Evolutionary conservation across 2,329 filamentous ascomycete genomes (phyloP), one percentile per base, ranked within the genome.

Genomic region (Chalaropsis thielavioides): DNA sequence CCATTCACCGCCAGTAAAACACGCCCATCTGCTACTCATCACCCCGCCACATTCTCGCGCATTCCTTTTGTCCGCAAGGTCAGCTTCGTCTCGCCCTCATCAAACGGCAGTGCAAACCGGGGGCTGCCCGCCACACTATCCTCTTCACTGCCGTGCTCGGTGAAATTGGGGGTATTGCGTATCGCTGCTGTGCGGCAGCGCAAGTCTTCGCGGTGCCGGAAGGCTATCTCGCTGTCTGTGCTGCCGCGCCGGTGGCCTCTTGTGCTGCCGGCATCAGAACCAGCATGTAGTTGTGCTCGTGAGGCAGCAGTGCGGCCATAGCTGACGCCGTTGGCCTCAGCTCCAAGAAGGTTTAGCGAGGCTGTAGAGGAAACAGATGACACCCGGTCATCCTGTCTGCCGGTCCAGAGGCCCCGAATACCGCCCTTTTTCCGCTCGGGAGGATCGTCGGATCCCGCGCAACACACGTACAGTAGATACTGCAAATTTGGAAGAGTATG

Each of bases 401-500:
- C 81, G 0, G 76, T 76, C 76, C 82, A 81, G 1, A 87, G 72
- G 0, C 83, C 84, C 35, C 83, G 75, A 0, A 87, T 79, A 10
- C 83, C 84, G 13, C 84, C 84, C 49, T 78, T 78, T 68, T 84
- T 86, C 46, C 84, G 76, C 70, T 82, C 81, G 0, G 84, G 84
- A 1, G 86, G 73, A 65, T 86, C 81, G 35, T 82, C 81, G 1
- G 73, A 86, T 0, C 91, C 91, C 0, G 91, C 90, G 40, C 89
- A 94, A 69, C 91, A 87, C 1, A 97, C 87, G 70, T 95, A 96
- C 1, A 97, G 78, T 17, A 97, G 77, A 70, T 96, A 96, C 73
- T 96, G 95, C 10, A 99, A 78, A 72, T 99, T 99, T 1, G 92
- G 91, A 6, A 97, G 77, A 0, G 92, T 95, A 70, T 97, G 90